Base-by-base conservation (phyloP, 2,329 filamentous ascomycete species). In the Davidsoniella virescens region DNA sequence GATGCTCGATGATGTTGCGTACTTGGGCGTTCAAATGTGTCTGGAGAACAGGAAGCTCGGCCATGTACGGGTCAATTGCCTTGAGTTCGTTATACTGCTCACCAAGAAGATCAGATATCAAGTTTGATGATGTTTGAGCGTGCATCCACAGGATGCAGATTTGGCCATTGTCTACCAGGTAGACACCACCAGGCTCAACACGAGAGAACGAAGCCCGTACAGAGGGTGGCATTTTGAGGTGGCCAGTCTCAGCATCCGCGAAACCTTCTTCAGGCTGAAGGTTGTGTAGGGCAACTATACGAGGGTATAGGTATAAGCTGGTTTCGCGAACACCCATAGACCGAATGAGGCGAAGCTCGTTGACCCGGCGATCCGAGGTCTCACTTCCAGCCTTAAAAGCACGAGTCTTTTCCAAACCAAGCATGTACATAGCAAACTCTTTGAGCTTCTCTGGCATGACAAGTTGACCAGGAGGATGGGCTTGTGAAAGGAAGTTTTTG, bases 381-480 rank as follows among this genome's bases (percentile, higher is more conserved):
- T 98, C 92, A 56, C 82, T 80, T 52, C 90, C 90, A 47, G 85
- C 84, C 69, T 96, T 96, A 69, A 96, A 87, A 2, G 90, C 88
- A 52, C 92, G 80, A 51, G 79, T 88, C 65, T 98, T 98, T 62
- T 94, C 68, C 55, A 96, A 69, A 44, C 84, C 82, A 8, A 98
- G 79, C 66, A 93, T 85, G 64, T 92, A 96, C 87, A 98, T 96
- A 59, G 84, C 80, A 59, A 94, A 88, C 62, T 98, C 92, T 63
- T 96, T 96, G 26, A 98, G 75, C 57, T 90, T 85, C 66, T 98
- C 92, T 0, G 92, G 92, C 66, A 98, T 79, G 26, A 98, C 87
- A 26, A 98, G 76, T 64, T 98, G 88, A 4, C 87, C 86, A 1
- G 88, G 85, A 7, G 92, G 90, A 60, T 94, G 86, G 2, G 80